Base-by-base conservation (phyloP, 2,329 filamentous ascomycete species). In the Cladobotryum mycophilum region DNA sequence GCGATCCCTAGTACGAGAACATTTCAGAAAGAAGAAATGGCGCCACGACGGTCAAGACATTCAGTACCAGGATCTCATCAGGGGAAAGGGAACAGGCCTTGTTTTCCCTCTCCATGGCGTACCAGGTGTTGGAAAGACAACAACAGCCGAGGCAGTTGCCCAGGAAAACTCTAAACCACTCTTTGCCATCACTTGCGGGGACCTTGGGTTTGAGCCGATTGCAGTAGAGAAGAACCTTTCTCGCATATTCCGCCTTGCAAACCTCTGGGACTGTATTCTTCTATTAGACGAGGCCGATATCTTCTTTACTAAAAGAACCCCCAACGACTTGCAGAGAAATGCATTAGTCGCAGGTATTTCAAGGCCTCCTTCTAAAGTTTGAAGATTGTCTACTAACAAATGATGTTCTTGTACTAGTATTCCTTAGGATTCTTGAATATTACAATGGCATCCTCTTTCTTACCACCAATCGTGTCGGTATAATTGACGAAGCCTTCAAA, bases 1-100 rank as follows among this genome's bases (percentile, higher is more conserved):
- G 15, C 50, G 44, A 17, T 52, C 50, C 8, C 46, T 52, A 4
- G 50, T 52, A 8, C 42, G 44, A n/a, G 48, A 47, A 18, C 50
- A 52, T 33, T 52, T 52, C 35, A 45, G 44, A 14, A 52, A 52
- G 50, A 40, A 42, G 15, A 41, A 33, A 45, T 40, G 41, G 44
- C 34, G 44, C 43, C 11, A 38, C 36, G 36, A 38, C 7, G 13
- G 36, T 17, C 36, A 38, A 8, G 49, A 51, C 37, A 47, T 51
- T 47, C 38, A 38, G 20, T 47, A 44, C 6, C 51, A 71, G 55
- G 72, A 76, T 55, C 54, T 76, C 11, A 71, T 76, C 42, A 66
- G 67, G 46, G 72, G 71, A 2, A 67, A 68, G 33, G 65, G 67
- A 0, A 59, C 55, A n/a, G 55, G 58, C 1, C 56, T 66, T 0